Conservation (phyloP, 176 grass and related monocot species). For the Eragrostis curvula region DNA sequence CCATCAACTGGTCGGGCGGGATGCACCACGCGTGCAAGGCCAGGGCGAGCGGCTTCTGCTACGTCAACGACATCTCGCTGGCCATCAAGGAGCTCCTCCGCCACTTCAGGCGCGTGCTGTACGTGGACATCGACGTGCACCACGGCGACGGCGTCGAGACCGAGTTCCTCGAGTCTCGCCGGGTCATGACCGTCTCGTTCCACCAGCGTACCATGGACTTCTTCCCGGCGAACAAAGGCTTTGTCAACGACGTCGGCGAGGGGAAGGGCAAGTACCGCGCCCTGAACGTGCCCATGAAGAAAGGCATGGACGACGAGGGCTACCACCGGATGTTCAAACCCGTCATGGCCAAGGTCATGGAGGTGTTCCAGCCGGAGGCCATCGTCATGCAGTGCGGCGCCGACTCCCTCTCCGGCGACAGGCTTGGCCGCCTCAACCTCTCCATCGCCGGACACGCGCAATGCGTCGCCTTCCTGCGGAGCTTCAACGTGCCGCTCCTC, state of each 20-base stretch:
- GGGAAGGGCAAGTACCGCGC: conserved; percentile 38
- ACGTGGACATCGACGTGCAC: conserved; percentile 94
- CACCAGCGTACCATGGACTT: conserved; percentile 36
- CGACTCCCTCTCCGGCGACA: conserved; percentile 57
- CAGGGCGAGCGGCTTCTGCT: conserved; percentile 66
- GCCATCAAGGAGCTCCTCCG: conserved; percentile 50
- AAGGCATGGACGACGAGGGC: conserved; percentile 63
- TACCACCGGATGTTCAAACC: conserved; percentile 8
- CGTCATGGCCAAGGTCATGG: not conserved
- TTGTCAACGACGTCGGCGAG: conserved; percentile 32
- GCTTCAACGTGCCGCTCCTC: conserved; percentile 53
- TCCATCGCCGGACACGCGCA: conserved; percentile 58
- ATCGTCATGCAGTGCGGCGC: conserved; percentile 49
- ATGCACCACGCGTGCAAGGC: conserved; percentile 62
- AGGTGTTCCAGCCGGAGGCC: conserved; percentile 26
- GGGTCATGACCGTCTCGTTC: conserved; percentile 80
- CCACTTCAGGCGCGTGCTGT: conserved; percentile 56
- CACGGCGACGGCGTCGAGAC: conserved; percentile 76
- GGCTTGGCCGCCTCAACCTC: conserved; percentile 57
- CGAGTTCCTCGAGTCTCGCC: conserved; percentile 48
- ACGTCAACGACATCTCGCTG: conserved; percentile 68
- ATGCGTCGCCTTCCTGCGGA: conserved; percentile 15
- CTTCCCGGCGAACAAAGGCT: conserved; percentile 52
- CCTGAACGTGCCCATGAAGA: conserved; percentile 60
- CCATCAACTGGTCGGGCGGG: conserved; percentile 73